These are phyloP conservation scores for Suillus paluster DNA, from an alignment of 768 basidiomycete species.

Conservation along the genomic window DNA sequence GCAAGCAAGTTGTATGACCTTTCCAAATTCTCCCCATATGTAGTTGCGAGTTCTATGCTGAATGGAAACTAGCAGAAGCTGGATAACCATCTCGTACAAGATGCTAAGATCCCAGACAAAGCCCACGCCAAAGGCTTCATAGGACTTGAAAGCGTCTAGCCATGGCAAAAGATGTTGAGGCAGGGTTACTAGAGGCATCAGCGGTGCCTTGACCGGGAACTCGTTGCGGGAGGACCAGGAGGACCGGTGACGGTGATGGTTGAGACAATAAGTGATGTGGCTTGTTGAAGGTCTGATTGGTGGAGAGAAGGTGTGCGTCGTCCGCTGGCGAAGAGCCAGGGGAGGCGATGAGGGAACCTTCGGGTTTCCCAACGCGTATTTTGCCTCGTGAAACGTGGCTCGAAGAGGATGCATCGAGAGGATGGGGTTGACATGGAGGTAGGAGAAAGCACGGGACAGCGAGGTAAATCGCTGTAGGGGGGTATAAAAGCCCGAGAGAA, in stretches of 20 bases:
- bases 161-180: not conserved
- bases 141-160: not conserved
- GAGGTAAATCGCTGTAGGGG: not conserved
- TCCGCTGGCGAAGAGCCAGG: not conserved
- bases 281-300: not conserved
- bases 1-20: no score
- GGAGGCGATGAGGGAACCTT: no score
- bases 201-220: not conserved
- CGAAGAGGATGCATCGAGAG: not conserved
- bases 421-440: not conserved
- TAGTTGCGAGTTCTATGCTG: no score
- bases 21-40: no score
- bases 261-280: not conserved
- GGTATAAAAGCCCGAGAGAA: not conserved
- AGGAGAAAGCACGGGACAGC: not conserved
- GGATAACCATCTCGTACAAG: not conserved
- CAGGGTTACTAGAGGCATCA: not conserved
- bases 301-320: not conserved
- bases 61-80: not conserved
- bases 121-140: not conserved
- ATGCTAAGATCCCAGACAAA: not conserved
- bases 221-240: not conserved
- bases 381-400: not conserved
- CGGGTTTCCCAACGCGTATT: not conserved
- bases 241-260: not conserved